Evolutionary conservation across 495 filamentous ascomycete genomes (phyloP).

Genomic region (Saxispiralis lemnorum): DNA sequence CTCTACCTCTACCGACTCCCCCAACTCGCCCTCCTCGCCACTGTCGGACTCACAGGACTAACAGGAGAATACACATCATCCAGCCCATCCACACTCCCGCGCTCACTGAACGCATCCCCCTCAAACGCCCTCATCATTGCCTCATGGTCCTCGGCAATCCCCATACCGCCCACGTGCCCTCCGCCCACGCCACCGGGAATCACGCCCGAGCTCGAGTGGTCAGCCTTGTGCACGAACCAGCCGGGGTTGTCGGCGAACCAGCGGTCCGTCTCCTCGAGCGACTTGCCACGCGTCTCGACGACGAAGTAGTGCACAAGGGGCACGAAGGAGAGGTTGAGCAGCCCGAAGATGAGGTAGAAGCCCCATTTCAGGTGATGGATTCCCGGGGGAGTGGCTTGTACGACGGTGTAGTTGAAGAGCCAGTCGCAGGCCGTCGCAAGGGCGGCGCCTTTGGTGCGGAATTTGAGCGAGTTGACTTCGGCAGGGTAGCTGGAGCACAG

Average conservation of each 20-base stretch:
- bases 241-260: conserved; percentile 6
- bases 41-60: too few species aligned
- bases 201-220: not conserved
- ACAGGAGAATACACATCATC: too few species aligned
- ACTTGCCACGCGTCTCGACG: conserved; percentile 3
- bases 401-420: conserved; percentile 21
- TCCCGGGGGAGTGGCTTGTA: conserved; percentile 44
- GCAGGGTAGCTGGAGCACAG: not conserved
- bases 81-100: too few species aligned
- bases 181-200: not conserved
- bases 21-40: too few species aligned
- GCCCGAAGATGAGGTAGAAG: conserved; percentile 48
- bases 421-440: conserved; percentile 1
- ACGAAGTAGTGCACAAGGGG: conserved; percentile 3
- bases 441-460: conserved; percentile 5
- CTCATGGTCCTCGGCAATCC: conserved; percentile 4
- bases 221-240: conserved; percentile 7
- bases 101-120: not conserved
- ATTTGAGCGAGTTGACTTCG: conserved; percentile 4
- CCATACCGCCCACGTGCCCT: not conserved
- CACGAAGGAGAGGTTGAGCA: conserved; percentile 41
- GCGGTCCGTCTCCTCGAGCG: conserved; percentile 4
- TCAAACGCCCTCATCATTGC: conserved; percentile 5
- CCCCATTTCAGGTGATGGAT: conserved; percentile 41
- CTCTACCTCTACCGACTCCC: too few species aligned